Base-by-base conservation (phyloP, 345 rosid species). In the Theobroma cacao region DNA sequence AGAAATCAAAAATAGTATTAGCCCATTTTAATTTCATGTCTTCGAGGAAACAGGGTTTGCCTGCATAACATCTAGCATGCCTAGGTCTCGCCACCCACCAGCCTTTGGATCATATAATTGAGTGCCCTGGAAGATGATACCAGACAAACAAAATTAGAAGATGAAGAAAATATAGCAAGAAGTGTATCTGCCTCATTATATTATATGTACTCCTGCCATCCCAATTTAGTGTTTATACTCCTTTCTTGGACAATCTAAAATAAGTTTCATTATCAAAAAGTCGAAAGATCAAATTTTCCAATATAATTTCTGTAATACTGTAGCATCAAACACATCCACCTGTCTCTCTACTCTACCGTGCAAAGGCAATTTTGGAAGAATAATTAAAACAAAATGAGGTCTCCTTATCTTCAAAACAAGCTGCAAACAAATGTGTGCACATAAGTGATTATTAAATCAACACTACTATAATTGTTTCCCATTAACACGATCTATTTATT, bases 21-120 rank as follows among this genome's bases (percentile, higher is more conserved):
- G 58, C 34, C 18, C 36, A 67, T 22, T 74, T 61, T 24, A 12
- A 10, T 34, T 20, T 41, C 53, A 77, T 75, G 47, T 50, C 60
- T 48, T 31, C 18, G 43, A 76, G 69, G n/a, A 30, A 20, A 40
- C 52, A 68, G 52, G 48, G 48, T 33, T 77, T 81, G 89, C 99
- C 93, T 95, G 99, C 99, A 95, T 95, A 78, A 95, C 98, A 84
- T 95, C 99, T 75, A 95, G 96, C 99, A 93, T 95, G 74, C 99
- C 99, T 72, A 95, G 84, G 88, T 95, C 99, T 82, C 86, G 87
- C 99, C 99, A 95, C 18, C 99, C 99, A 85, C 99, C 99, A 85
- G 98, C 99, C 90, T 93, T 93, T 59, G 98, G 92, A 88, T 95
- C 97, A 80, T 93, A 95, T 81, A 95, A 80, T 77, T 95, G 99